Conservation (phyloP, 805 yeast species). For the Candida stauntonica region DNA sequence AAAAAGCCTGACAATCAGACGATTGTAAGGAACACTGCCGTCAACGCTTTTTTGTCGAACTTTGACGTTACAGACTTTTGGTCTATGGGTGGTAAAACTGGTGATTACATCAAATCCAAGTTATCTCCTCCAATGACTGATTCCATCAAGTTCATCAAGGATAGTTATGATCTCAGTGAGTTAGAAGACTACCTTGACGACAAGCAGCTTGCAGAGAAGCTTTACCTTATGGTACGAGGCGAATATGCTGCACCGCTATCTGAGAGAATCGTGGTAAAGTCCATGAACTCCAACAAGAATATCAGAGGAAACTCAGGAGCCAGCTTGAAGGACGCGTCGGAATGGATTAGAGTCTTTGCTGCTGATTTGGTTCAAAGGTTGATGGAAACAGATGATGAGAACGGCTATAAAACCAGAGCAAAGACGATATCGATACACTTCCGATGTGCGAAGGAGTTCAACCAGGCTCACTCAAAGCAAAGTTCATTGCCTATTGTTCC, state of each 20-base stretch:
- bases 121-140: conserved; percentile 48
- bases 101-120: conserved; percentile 49
- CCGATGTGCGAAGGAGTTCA: conserved; percentile 25
- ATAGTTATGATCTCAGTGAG: conserved; percentile 39
- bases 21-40: conserved; percentile 47
- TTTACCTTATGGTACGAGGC: conserved; percentile 68
- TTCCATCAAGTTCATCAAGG: conserved; percentile 47
- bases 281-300: conserved; percentile 88
- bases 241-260: conserved; percentile 47
- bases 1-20: conserved; percentile 88
- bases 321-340: conserved; percentile 46
- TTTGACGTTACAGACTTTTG: conserved; percentile 73
- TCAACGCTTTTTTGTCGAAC: conserved; percentile 49
- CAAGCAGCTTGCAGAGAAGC: conserved; percentile 43
- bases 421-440: conserved; percentile 41
- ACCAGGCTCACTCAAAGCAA: conserved; percentile 35
- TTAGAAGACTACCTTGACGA: conserved; percentile 40
- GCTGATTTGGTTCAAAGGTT: conserved; percentile 74
- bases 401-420: conserved; percentile 36
- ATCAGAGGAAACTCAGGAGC: conserved; percentile 55
- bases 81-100: conserved; percentile 89
- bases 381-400: conserved; percentile 69
- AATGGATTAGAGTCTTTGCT: conserved; percentile 78
- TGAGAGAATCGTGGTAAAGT: conserved; percentile 59
- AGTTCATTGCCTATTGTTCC: conserved; percentile 19